A percentile compares a stretch with the other conserved stretches of the same genome.
These are phyloP conservation scores for Aegilops umbellulata DNA, from an alignment of 176 grass and related monocot genomes.

Conservation along the genomic window DNA sequence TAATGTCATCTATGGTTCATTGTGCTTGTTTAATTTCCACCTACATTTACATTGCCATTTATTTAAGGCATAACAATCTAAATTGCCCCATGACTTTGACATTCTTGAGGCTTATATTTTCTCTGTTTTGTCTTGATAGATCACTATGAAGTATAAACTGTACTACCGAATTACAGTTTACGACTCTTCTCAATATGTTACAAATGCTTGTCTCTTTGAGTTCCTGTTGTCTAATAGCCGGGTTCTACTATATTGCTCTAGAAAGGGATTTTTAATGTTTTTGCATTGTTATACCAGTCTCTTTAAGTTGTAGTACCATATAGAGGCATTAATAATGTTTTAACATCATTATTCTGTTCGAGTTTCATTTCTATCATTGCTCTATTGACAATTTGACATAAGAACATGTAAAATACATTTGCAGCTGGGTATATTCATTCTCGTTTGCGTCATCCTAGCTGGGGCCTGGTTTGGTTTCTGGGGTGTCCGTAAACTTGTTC, in stretches of 20 bases:
- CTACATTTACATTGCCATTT: constrained; percentile 9
- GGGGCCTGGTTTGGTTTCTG: constrained; percentile 99
- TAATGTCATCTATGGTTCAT: constrained; percentile 22
- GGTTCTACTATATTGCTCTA: constrained; percentile 8
- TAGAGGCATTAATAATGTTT: background rate
- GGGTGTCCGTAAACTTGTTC: constrained; percentile 90
- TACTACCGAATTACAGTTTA: background rate
- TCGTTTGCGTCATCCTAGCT: constrained; percentile 66
- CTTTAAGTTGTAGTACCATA: background rate
- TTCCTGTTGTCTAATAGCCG: background rate
- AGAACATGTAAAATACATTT: constrained; percentile 28
- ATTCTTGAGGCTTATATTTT: background rate
- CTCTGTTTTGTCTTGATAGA: background rate
- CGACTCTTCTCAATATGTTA: background rate
- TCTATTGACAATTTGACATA: background rate
- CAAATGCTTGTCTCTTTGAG: background rate
- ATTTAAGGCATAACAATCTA: background rate
- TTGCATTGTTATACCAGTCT: background rate
- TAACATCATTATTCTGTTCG: background rate
- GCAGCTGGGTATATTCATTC: constrained; percentile 83
- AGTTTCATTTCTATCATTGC: background rate
- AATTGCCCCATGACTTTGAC: background rate
- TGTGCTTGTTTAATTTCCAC: constrained; percentile 1
- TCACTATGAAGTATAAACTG: background rate
- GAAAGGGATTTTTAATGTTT: background rate